These are phyloP conservation scores for Cercophora scortea DNA, from an alignment of 495 filamentous ascomycete species.

Conservation along the genomic window DNA sequence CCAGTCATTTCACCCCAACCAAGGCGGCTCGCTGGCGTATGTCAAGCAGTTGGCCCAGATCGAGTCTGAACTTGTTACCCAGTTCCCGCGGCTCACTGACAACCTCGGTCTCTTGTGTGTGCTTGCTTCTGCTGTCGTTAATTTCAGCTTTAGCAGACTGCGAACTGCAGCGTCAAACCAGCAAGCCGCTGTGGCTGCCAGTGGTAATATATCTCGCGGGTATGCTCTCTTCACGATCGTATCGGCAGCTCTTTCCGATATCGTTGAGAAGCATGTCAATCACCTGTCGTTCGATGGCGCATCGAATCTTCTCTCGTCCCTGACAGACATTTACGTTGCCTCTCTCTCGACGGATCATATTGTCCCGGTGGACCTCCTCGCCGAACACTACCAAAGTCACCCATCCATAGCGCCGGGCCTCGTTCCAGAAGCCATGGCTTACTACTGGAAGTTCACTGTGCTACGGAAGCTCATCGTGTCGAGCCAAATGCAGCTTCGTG, in stretches of 20 bases:
- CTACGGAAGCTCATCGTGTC: constrained; percentile 66
- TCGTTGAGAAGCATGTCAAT: constrained; percentile 43
- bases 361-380: constrained; percentile 22
- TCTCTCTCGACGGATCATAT: constrained; percentile 31
- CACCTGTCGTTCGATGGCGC: constrained; percentile 37
- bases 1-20: constrained; percentile 13
- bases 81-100: constrained; percentile 36
- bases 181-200: constrained; percentile 4
- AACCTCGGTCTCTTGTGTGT: constrained; percentile 28
- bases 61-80: constrained; percentile 23
- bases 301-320: constrained; percentile 21
- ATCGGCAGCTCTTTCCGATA: constrained; percentile 28
- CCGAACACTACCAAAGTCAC: constrained; percentile 20
- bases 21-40: constrained; percentile 7
- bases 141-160: constrained; percentile 17
- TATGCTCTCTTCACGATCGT: constrained; percentile 32
- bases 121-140: constrained; percentile 22
- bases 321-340: constrained; percentile 33
- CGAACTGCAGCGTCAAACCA: constrained; percentile 3
- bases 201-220: constrained; percentile 19
- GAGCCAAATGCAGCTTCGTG: constrained; percentile 83
- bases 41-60: constrained; percentile 22
- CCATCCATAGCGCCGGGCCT: constrained; percentile 19
- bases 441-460: constrained; percentile 63
- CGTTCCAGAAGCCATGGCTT: constrained; percentile 40